A percentile compares a stretch with the other conserved stretches of the same genome.
These are phyloP conservation scores for Alternaria triticina DNA, from an alignment of 2,329 filamentous ascomycete genomes.

Conservation along the genomic window DNA sequence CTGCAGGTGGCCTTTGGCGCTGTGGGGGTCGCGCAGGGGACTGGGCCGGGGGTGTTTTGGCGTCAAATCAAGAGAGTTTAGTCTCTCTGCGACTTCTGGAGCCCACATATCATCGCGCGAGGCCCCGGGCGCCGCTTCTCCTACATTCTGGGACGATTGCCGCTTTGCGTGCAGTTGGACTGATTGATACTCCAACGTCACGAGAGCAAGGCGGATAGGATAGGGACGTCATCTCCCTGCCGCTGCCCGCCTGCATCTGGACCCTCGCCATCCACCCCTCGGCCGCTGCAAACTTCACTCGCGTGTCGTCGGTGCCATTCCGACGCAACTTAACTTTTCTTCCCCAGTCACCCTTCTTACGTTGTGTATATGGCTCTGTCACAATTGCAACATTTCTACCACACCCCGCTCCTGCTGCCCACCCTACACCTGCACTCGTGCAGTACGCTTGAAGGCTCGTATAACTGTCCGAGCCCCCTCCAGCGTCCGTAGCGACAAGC, in stretches of 20 bases:
- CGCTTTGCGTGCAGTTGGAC: neutral
- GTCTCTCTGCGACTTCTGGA: conserved; percentile 9
- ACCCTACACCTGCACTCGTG: conserved; percentile 24
- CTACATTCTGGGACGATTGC: conserved; percentile 1
- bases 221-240: conserved; percentile 14
- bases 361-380: conserved; percentile 45
- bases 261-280: neutral
- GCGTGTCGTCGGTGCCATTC: neutral
- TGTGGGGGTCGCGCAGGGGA: conserved; percentile 30
- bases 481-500: conserved; percentile 41
- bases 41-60: conserved; percentile 6
- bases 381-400: conserved; percentile 24
- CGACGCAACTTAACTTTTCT: neutral
- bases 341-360: neutral
- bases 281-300: neutral
- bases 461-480: conserved; percentile 43
- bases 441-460: conserved; percentile 32
- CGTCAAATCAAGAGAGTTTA: conserved; percentile 16
- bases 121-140: neutral
- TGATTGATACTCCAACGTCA: neutral
- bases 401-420: conserved; percentile 26
- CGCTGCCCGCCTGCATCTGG: neutral
- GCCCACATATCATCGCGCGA: conserved; percentile 20
- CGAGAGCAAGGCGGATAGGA: neutral
- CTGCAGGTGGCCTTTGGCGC: conserved; percentile 28